A percentile compares a stretch with the other conserved stretches of the same genome.
Conservation (phyloP, 2,329 filamentous ascomycete genomes). For the Xylaria polymorpha region DNA sequence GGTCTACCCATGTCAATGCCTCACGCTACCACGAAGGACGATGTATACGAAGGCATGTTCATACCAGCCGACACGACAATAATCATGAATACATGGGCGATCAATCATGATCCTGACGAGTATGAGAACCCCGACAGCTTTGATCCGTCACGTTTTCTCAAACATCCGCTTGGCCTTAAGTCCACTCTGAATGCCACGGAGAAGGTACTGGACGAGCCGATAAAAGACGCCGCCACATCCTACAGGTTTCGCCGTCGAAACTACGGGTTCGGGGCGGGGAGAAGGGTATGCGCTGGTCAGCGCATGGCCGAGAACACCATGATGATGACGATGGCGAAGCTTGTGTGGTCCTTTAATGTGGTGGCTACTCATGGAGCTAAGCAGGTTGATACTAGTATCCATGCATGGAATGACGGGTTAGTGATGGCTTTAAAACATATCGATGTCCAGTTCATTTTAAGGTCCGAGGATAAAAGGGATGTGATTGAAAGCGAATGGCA, state of each 20-base stretch:
- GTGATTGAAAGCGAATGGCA: constrained; percentile 33
- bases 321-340: constrained; percentile 53
- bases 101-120: constrained; percentile 34
- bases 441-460: constrained; percentile 37
- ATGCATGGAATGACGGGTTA: constrained; percentile 34
- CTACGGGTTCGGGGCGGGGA: constrained; percentile 60
- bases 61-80: constrained; percentile 60
- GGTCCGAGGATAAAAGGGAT: constrained; percentile 33
- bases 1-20: constrained; percentile 48
- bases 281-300: constrained; percentile 60
- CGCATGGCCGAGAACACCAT: constrained; percentile 61
- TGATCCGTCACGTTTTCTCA: constrained; percentile 33
- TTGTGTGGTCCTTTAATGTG: constrained; percentile 62
- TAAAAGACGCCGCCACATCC: not conserved
- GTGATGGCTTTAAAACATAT: constrained; percentile 38
- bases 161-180: constrained; percentile 27
- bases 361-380: constrained; percentile 29
- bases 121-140: constrained; percentile 36
- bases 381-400: constrained; percentile 40
- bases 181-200: constrained; percentile 22
- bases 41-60: constrained; percentile 57
- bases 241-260: constrained; percentile 34
- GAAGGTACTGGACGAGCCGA: not conserved
- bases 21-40: constrained; percentile 56
- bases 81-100: constrained; percentile 56